Evolutionary conservation across 1,139 yeast species (phyloP).

Genomic region (Geotrichum histeridarum): DNA sequence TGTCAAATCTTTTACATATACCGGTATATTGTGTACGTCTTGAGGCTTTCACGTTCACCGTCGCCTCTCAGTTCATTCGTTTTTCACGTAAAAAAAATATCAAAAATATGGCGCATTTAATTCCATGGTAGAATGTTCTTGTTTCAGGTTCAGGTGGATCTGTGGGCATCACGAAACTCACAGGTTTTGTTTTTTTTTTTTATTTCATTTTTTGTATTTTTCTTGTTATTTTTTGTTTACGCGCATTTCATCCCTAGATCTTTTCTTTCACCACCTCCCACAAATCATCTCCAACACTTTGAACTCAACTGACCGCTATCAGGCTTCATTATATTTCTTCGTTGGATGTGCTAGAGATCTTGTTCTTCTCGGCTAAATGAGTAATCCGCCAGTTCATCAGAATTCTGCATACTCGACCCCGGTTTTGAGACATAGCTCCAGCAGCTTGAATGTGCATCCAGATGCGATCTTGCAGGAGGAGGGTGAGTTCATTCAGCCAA

Average conservation of each 20-base stretch:
- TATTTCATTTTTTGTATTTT: too few relatives aligned
- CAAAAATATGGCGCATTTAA: too few relatives aligned
- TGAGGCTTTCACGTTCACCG: too few relatives aligned
- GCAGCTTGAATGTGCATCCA: slow-evolving; percentile 8
- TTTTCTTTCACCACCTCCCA: slow-evolving; percentile 6
- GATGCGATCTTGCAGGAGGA: slow-evolving; percentile 5
- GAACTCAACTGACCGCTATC: background rate
- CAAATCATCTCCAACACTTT: background rate
- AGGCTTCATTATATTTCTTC: background rate
- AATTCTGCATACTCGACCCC: slow-evolving; percentile 13
- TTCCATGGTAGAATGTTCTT: too few relatives aligned
- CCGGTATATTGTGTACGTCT: too few relatives aligned
- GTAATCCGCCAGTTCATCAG: slow-evolving; percentile 1
- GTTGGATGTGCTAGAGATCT: background rate
- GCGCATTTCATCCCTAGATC: background rate
- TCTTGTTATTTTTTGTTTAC: background rate
- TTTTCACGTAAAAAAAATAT: too few relatives aligned
- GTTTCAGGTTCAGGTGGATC: too few relatives aligned
- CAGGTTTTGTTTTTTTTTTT: too few relatives aligned
- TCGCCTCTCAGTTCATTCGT: too few relatives aligned
- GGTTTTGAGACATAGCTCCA: slow-evolving; percentile 12
- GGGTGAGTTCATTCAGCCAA: background rate
- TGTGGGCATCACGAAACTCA: too few relatives aligned
- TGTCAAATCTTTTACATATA: too few relatives aligned
- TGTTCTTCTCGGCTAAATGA: slow-evolving; percentile 7